Evolutionary conservation across 805 yeast genomes (phyloP), one percentile per base, ranked within the genome.

Genomic region (Helenozyma baotianmanensis): DNA sequence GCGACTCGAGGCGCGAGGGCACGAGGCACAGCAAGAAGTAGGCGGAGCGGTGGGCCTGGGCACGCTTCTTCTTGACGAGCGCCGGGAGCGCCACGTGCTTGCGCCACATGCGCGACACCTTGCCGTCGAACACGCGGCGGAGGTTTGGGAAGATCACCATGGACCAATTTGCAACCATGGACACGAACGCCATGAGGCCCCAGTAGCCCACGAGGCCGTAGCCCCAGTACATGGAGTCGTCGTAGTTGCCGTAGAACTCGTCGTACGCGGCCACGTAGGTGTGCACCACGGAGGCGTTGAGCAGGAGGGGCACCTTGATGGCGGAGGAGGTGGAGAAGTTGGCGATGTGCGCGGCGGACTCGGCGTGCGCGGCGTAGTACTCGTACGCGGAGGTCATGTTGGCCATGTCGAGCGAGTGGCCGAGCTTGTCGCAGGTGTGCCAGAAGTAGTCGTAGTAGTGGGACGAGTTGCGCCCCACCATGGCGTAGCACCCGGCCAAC

Each of bases 161-260:
- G 4, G 54, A 21, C 70, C 76, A 68, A 39, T 73, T 68, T 26
- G 54, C 46, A 11, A 72, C 14, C 2, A 65, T 64, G 3, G 73
- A 63, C 15, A 68, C 18, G 1, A 75, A 25, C 34, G 73, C 45
- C 25, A 77, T 54, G 1, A 60, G 31, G 4, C 59, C 70, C 78
- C 80, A 74, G 42, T 68, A 74, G 0, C 72, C 70, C 14, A 77
- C 35, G 23, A 67, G 41, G 2, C 65, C 76, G 10, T 65, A 33
- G 2, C 60, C 61, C 28, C 49, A 60, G 35, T 46, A 58, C 9
- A 50, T 42, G 2, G 80, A 68, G 21, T 54, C 51, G 33, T 62
- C 63, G 36, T 59, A 60, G 48, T 63, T 62, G 4, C 67, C 67
- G 27, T 63, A 46, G 35, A 53, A 60, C 31, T 56, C 59, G 22